Evolutionary conservation across 129 eudicot genomes (phyloP).

Genomic region (Rutidosis leptorrhynchoides): DNA sequence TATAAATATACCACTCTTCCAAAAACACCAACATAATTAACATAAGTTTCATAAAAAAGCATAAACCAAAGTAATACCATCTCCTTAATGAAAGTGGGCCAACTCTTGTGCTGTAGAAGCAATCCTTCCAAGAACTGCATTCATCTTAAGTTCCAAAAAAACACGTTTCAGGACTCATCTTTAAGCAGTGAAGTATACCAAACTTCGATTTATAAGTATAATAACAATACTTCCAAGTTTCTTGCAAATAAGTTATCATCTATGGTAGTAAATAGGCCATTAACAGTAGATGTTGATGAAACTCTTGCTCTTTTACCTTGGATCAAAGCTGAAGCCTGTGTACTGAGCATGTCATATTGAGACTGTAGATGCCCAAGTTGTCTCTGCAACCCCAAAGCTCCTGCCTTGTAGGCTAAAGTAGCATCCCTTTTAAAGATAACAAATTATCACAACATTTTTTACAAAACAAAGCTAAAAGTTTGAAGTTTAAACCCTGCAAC

Average conservation of each 20-base stretch:
- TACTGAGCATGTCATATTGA: conserved; percentile 82
- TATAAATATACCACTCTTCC: conserved; percentile 2
- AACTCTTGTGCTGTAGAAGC: conserved; percentile 90
- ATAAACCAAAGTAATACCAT: conserved; percentile 44
- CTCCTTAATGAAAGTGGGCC: conserved; percentile 96
- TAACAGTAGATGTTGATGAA: conserved; percentile 81
- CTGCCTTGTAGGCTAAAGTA: conserved; percentile 70
- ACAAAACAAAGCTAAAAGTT: background rate
- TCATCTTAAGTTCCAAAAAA: conserved; percentile 58
- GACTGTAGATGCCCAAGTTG: conserved; percentile 86
- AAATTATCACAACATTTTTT: conserved; percentile 11
- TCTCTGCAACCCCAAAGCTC: conserved; percentile 81
- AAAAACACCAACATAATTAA: background rate
- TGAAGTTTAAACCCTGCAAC: conserved; percentile 1
- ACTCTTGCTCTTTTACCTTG: conserved; percentile 97
- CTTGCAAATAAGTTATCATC: conserved; percentile 87
- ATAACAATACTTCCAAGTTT: conserved; percentile 62
- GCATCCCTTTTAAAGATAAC: conserved; percentile 56
- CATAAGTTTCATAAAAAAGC: background rate
- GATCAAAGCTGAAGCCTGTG: conserved; percentile 76
- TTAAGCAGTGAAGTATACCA: conserved; percentile 7
- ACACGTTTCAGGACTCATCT: conserved; percentile 17
- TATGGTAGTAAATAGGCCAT: conserved; percentile 60
- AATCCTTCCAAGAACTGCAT: conserved; percentile 93
- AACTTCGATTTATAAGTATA: conserved; percentile 4